Base-by-base conservation (phyloP, 2,329 filamentous ascomycete genomes). In the Tolypocladium tundrense region DNA sequence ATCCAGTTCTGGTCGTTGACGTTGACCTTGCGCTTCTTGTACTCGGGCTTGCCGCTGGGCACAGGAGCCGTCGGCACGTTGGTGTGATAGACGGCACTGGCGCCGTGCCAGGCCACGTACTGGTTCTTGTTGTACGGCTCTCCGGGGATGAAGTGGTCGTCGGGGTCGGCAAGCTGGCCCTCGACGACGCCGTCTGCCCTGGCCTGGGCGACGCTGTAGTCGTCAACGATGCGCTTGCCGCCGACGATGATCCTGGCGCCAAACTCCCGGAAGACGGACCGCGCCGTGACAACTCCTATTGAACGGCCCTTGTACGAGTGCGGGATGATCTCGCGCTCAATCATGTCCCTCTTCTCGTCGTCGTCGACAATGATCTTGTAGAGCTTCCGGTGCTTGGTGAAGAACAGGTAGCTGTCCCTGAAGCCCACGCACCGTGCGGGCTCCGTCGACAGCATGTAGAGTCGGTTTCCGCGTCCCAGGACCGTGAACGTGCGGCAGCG, bases 281-380 rank as follows among this genome's bases (percentile, higher is more conserved):
- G 87, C 54, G 94, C 94, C 19, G 94, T 97, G 53, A 97, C 92
- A 35, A 99, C 91, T 70, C 94, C 94, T 70, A 99, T 99, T 6
- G 93, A 91, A 56, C 94, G 90, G 60, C 94, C 94, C 73, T 97
- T 99, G 84, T 99, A 99, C 35, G 91, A 96, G 77, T 97, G 94
- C 1, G 94, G 94, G 62, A 99, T 96, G 68, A 99, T 88, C 7
- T 95, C 89, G 60, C 94, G 86, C 65, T 95, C 91, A 68, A 99
- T 99, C 77, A 99, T 83, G 73, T 97, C 92, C 60, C 88, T 86
- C 78, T 99, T 99, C 74, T 96, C 93, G n/a, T 94, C 88, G 63
- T 99, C 94, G 66, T 92, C 91, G 58, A 97, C 90, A 67, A 99
- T 96, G 68, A 99, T 96, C 77, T 99, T 99, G 82, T 91, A 94